Conservation (phyloP, 2,329 filamentous ascomycete genomes). For the Periconia digitata region DNA sequence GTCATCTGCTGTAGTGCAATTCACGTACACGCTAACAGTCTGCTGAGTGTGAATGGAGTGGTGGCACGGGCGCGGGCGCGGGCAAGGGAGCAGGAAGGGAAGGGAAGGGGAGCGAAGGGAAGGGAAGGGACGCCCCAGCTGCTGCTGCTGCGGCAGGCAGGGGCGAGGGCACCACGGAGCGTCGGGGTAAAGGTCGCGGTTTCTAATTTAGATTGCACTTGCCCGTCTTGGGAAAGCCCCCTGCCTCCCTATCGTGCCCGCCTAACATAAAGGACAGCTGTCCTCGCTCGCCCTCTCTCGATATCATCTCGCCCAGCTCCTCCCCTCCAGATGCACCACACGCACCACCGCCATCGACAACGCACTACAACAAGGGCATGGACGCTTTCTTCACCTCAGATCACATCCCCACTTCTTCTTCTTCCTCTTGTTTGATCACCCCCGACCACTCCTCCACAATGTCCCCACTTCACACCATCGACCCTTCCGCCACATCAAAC, state of each 20-base stretch:
- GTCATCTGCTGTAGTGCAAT: too few species aligned
- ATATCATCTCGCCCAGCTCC: conserved; percentile 31
- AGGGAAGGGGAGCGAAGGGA: neutral
- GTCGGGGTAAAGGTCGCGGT: conserved; percentile 17
- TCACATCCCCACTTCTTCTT: conserved; percentile 26
- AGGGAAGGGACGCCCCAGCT: neutral
- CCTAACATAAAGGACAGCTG: conserved; percentile 40
- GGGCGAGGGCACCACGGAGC: conserved; percentile 6
- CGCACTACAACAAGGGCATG: conserved; percentile 26
- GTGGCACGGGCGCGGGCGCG: too few species aligned
- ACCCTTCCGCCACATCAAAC: conserved; percentile 9
- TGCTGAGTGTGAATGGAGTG: too few species aligned
- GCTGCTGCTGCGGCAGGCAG: too few species aligned
- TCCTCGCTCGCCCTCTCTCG: conserved; percentile 31
- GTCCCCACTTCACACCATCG: conserved; percentile 19
- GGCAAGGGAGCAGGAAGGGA: neutral
- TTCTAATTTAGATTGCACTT: conserved; percentile 24
- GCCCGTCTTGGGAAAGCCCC: conserved; percentile 14
- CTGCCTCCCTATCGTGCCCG: conserved; percentile 20
- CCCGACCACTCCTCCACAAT: conserved; percentile 18
- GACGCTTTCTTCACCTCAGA: conserved; percentile 26
- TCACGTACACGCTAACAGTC: too few species aligned
- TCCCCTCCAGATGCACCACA: conserved; percentile 34
- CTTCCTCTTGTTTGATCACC: neutral
- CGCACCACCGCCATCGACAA: conserved; percentile 27